A percentile compares a stretch with the other conserved stretches of the same genome.
Evolutionary conservation across 1,284 basidiomycete genomes (phyloP).

Genomic region (Grifola frondosa): DNA sequence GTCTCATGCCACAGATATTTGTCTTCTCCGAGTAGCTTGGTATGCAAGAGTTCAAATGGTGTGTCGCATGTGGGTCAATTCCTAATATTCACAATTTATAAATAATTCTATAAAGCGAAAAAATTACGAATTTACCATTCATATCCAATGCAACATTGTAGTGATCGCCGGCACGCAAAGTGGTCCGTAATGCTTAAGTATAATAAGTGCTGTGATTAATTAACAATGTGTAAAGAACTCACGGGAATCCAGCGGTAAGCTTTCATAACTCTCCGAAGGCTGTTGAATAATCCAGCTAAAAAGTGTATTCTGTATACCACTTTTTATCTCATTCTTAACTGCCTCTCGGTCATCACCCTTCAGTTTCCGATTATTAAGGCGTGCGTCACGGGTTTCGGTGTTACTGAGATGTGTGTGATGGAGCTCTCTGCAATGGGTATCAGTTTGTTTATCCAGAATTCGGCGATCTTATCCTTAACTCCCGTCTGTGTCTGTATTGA

Average conservation of each 20-base stretch:
- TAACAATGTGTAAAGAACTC: too few species aligned
- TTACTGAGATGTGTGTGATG: background rate
- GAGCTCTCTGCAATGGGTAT: background rate
- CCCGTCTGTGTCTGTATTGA: constrained; percentile 3
- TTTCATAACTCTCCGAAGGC: background rate
- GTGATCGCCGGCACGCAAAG: background rate
- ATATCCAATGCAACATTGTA: background rate
- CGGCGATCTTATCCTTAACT: constrained; percentile 11
- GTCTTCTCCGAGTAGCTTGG: constrained; percentile 30
- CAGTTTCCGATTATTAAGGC: constrained; percentile 1
- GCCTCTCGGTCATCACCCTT: constrained; percentile 1
- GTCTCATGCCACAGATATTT: constrained; percentile 4
- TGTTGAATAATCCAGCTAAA: background rate
- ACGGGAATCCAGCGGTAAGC: constrained; percentile 8
- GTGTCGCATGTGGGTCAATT: constrained; percentile 33
- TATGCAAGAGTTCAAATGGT: constrained; percentile 37
- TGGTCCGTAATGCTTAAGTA: background rate
- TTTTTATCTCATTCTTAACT: background rate
- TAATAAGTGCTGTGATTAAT: too few species aligned
- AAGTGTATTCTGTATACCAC: background rate
- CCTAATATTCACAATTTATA: constrained; percentile 4
- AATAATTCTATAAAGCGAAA: background rate
- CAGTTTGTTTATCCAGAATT: constrained; percentile 5
- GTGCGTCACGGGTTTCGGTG: background rate
- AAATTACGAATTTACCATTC: too few species aligned